phyloP scores from a whole-genome alignment of 768 basidiomycete genomes.

The Krasilnikovozyma curviuscula region DNA sequence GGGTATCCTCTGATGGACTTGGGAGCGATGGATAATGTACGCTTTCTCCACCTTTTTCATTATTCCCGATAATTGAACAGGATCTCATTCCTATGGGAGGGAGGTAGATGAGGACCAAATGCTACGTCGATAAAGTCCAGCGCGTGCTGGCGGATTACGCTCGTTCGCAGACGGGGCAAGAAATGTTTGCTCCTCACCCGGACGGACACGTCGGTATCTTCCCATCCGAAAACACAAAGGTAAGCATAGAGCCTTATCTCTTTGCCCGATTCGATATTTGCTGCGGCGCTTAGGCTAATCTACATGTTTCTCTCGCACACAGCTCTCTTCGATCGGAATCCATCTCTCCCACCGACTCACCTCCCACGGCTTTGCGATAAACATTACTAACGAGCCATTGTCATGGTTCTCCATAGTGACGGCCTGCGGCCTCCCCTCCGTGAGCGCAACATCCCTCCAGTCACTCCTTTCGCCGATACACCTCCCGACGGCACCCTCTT shows the following conservation, averaged over 20 bases:
- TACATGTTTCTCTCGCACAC: neutral
- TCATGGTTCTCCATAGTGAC: constrained; percentile 73
- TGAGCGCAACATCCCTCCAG: constrained; percentile 43
- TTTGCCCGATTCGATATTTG: neutral
- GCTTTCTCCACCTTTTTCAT: constrained; percentile 15
- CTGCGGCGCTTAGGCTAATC: neutral
- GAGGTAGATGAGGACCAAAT: constrained; percentile 11
- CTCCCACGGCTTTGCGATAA: constrained; percentile 84
- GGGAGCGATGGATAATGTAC: constrained; percentile 51
- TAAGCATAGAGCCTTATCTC: constrained; percentile 6
- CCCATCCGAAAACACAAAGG: constrained; percentile 53
- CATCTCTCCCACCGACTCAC: constrained; percentile 88
- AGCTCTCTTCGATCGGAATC: constrained; percentile 82
- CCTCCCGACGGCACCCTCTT: neutral
- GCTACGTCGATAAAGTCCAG: constrained; percentile 70
- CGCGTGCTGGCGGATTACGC: constrained; percentile 47
- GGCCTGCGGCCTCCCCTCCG: constrained; percentile 75
- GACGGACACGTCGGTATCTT: constrained; percentile 78
- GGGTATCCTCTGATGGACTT: constrained; percentile 89
- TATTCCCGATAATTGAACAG: neutral
- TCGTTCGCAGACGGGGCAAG: constrained; percentile 35
- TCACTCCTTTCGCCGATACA: neutral
- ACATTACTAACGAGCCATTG: constrained; percentile 61
- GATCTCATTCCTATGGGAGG: no score
- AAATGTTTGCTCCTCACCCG: constrained; percentile 33